phyloP scores from a whole-genome alignment of 2,329 filamentous ascomycete genomes.

The Dissoconium aciculare region DNA sequence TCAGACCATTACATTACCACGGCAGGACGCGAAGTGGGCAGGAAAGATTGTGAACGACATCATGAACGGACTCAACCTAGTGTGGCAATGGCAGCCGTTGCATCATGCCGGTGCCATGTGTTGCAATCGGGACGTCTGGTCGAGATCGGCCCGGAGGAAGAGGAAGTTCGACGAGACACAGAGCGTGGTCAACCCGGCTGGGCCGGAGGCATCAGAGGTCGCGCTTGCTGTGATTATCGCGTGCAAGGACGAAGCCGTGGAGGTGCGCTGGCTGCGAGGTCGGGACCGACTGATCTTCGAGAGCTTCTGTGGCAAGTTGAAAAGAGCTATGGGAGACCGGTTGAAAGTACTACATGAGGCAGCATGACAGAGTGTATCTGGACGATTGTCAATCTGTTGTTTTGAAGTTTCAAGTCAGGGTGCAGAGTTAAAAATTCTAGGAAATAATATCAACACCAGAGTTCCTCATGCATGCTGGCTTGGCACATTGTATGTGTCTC shows the following conservation, averaged over 20 bases:
- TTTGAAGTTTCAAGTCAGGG: too few species aligned
- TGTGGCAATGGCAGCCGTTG: conserved; percentile 48
- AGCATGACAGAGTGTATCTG: too few species aligned
- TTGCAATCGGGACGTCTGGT: conserved; percentile 62
- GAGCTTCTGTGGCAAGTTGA: conserved; percentile 73
- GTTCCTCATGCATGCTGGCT: too few species aligned
- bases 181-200: conserved; percentile 21
- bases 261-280: conserved; percentile 60
- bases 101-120: conserved; percentile 45
- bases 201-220: conserved; percentile 11
- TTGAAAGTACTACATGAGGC: too few species aligned
- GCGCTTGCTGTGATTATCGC: conserved; percentile 29
- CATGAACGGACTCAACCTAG: conserved; percentile 43
- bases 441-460: too few species aligned
- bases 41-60: conserved; percentile 31
- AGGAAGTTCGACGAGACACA: conserved; percentile 22
- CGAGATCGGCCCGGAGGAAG: conserved; percentile 53
- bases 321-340: conserved; percentile 22
- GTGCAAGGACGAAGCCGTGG: conserved; percentile 25
- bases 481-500: too few species aligned
- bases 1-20: conserved; percentile 29
- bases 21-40: conserved; percentile 18
- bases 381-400: too few species aligned
- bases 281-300: conserved; percentile 61
- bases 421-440: too few species aligned